These are phyloP conservation scores for Sporisorium reilianum DNA, from an alignment of 1,284 basidiomycete species.

Conservation along the genomic window DNA sequence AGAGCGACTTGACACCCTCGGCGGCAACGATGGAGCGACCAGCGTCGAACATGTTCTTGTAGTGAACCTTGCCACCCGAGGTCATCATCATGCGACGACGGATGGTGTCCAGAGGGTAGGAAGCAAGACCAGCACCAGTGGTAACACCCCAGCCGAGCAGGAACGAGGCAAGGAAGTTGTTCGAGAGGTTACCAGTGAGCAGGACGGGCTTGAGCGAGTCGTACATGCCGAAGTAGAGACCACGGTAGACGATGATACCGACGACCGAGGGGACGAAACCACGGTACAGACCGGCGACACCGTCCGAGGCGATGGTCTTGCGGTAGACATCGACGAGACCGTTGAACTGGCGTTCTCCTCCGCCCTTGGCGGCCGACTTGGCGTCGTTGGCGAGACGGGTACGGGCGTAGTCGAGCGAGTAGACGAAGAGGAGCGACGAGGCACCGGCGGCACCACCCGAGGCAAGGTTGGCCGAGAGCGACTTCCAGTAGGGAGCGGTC, in stretches of 20 bases:
- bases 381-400: slow-evolving; percentile 70
- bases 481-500: slow-evolving; percentile 68
- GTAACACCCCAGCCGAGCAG: slow-evolving; percentile 69
- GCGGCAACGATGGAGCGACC: slow-evolving; percentile 82
- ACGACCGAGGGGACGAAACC: slow-evolving; percentile 69
- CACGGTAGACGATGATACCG: slow-evolving; percentile 70
- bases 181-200: slow-evolving; percentile 65
- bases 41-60: slow-evolving; percentile 75
- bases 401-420: slow-evolving; percentile 70
- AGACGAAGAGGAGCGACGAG: slow-evolving; percentile 69
- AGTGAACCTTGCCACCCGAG: slow-evolving; percentile 67
- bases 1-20: slow-evolving; percentile 85
- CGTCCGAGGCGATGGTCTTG: slow-evolving; percentile 69
- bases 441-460: slow-evolving; percentile 70
- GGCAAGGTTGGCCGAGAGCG: slow-evolving; percentile 68
- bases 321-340: slow-evolving; percentile 70
- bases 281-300: slow-evolving; percentile 70
- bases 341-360: slow-evolving; percentile 70
- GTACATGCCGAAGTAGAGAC: slow-evolving; percentile 70
- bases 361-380: slow-evolving; percentile 69
- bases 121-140: slow-evolving; percentile 69
- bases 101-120: slow-evolving; percentile 70
- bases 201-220: slow-evolving; percentile 70
- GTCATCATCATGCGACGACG: slow-evolving; percentile 70
- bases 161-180: slow-evolving; percentile 69